Conservation (phyloP, 2,329 filamentous ascomycete genomes). For the Verticillium longisporum region DNA sequence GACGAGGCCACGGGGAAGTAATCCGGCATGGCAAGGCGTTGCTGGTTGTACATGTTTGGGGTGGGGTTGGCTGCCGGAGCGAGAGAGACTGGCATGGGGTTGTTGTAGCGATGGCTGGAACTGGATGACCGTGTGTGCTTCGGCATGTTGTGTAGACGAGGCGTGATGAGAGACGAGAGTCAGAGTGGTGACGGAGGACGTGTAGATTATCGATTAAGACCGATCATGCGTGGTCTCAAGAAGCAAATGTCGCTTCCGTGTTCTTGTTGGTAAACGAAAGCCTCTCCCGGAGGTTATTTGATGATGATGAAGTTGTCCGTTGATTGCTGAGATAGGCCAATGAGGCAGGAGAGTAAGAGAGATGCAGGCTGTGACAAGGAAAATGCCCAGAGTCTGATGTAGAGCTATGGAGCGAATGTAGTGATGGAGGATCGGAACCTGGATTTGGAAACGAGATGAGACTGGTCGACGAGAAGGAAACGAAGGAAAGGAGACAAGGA, state of each 20-base stretch:
- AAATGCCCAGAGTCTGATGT: slow-evolving; percentile 2
- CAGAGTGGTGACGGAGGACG: slow-evolving; percentile 6
- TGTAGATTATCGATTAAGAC: slow-evolving; percentile 10
- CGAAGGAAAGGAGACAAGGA: slow-evolving; percentile 13
- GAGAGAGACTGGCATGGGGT: slow-evolving; percentile 31
- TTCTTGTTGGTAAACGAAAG: neutral
- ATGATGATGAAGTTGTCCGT: neutral
- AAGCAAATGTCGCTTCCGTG: slow-evolving; percentile 6
- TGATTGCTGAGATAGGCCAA: neutral
- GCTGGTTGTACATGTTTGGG: slow-evolving; percentile 30
- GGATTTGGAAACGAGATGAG: slow-evolving; percentile 9
- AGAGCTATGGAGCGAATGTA: slow-evolving; percentile 6
- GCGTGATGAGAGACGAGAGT: slow-evolving; percentile 8
- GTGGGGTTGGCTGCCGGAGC: slow-evolving; percentile 29
- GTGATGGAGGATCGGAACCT: slow-evolving; percentile 3
- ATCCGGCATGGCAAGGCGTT: slow-evolving; percentile 30
- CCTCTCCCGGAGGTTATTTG: neutral
- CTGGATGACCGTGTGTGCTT: slow-evolving; percentile 36
- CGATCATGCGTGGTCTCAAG: neutral
- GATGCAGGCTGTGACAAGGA: neutral
- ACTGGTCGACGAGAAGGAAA: slow-evolving; percentile 5
- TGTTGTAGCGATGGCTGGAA: slow-evolving; percentile 24
- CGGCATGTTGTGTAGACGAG: slow-evolving; percentile 29
- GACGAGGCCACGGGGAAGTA: slow-evolving; percentile 33
- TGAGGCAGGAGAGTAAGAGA: neutral